A percentile compares a stretch with the other conserved stretches of the same genome.
Evolutionary conservation across 2,329 filamentous ascomycete species (phyloP).

Genomic region (Seiridium cupressi): DNA sequence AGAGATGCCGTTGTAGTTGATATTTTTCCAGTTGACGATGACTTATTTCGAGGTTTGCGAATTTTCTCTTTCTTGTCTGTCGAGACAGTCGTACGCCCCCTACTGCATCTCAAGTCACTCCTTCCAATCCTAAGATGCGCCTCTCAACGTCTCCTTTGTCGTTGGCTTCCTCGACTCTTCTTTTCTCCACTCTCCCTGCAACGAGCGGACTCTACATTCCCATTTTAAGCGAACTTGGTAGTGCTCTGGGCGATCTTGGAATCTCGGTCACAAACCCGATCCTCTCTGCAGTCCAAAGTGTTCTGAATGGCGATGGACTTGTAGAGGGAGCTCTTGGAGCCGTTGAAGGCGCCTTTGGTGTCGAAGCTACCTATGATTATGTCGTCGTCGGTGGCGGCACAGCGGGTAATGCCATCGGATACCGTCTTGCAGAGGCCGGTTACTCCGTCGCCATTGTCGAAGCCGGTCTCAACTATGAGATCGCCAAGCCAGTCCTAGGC

Average conservation of each 20-base stretch:
- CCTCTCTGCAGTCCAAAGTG: neutral
- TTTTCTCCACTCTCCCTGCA: neutral
- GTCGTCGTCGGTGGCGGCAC: conserved; percentile 36
- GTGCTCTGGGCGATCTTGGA: conserved; percentile 26
- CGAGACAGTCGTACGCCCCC: neutral
- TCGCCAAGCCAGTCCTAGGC: conserved; percentile 16
- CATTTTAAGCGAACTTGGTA: conserved; percentile 7
- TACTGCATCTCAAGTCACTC: conserved; percentile 3
- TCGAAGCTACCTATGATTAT: conserved; percentile 15
- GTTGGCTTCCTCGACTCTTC: neutral
- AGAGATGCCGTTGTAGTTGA: neutral
- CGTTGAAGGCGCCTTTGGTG: conserved; percentile 5
- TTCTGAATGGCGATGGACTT: conserved; percentile 9
- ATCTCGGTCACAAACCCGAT: conserved; percentile 17
- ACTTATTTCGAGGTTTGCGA: neutral
- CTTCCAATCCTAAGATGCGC: conserved; percentile 5
- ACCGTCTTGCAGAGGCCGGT: conserved; percentile 26
- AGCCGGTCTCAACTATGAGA: conserved; percentile 33
- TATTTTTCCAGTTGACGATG: neutral
- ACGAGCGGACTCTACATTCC: neutral
- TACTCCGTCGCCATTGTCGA: conserved; percentile 34
- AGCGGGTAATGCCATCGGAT: conserved; percentile 32
- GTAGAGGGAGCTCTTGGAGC: conserved; percentile 7
- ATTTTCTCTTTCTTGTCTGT: neutral
- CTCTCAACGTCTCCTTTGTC: neutral